Base-by-base conservation (phyloP, 2,329 filamentous ascomycete genomes). In the Ophiostoma montium region DNA sequence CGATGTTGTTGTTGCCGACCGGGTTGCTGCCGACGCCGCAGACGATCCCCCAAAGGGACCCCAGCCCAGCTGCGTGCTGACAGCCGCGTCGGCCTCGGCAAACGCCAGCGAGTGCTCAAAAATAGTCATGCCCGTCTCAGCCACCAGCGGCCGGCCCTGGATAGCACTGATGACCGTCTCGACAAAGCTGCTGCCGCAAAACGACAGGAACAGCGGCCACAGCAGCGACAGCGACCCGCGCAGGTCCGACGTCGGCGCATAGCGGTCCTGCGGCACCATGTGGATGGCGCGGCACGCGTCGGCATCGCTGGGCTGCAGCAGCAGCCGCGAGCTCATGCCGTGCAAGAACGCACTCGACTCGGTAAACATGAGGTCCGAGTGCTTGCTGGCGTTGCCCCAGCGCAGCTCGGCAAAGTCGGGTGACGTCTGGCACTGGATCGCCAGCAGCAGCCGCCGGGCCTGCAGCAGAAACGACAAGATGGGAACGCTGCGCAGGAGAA, bases 31-130 rank as follows among this genome's bases (percentile, higher is more conserved):
- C 16, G 42, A 44, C 15, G 32, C 32, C 3, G 32, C 13, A 3
- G 19, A 15, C 1, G 35, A 27, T n/a, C n/a, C n/a, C n/a, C n/a
- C n/a, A 58, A 85, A 82, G 1, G 78, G 58, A 0, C 82, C 79
- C 63, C 88, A 78, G 12, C 82, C 82, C 13, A 95, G 75, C 46
- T 88, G 84, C 55, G 82, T 85, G 57, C 81, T 82, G 42, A 95
- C 81, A 55, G 89, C 84, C 30, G 86, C 83, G 62, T 98, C 92
- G 9, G 90, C 90, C 64, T 98, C 92, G 11, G 90, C 87, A 66
- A 96, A 98, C 2, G 90, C 90, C 9, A 98, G 71, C 0, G 89
- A 95, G 60, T 95, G 89, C 62, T 98, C 92, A 59, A 96, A 95
- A 2, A 95, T 76, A 0, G 89, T 95, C 86, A 96, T 95, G 16